These are phyloP conservation scores for Colletotrichum plurivorum DNA, from an alignment of 2,329 filamentous ascomycete species.

Conservation along the genomic window DNA sequence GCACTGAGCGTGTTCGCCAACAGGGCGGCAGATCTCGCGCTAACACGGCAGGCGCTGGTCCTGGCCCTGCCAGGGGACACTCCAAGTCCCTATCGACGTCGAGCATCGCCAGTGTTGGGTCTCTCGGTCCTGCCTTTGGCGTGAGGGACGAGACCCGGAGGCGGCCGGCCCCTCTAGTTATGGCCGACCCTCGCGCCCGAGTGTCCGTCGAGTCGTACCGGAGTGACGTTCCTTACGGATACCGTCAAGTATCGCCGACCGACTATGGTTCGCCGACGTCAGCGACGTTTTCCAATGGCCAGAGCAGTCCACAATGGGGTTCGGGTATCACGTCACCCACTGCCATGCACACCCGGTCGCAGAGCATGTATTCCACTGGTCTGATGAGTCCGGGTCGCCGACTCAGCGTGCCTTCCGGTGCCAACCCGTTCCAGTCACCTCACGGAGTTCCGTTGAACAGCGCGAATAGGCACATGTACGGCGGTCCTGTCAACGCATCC, in stretches of 20 bases:
- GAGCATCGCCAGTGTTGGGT: constrained; percentile 83
- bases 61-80: constrained; percentile 81
- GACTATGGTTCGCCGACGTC: constrained; percentile 89
- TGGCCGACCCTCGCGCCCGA: constrained; percentile 80
- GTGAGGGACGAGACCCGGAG: constrained; percentile 77
- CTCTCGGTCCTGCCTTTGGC: constrained; percentile 75
- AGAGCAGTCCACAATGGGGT: constrained; percentile 82
- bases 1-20: constrained; percentile 86
- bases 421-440: constrained; percentile 80
- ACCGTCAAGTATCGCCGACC: constrained; percentile 77
- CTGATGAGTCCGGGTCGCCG: constrained; percentile 79
- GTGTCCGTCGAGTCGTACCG: constrained; percentile 79
- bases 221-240: constrained; percentile 75
- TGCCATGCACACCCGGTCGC: constrained; percentile 76
- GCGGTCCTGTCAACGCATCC: constrained; percentile 68
- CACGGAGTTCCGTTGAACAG: constrained; percentile 62
- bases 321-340: constrained; percentile 80
- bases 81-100: constrained; percentile 89
- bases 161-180: constrained; percentile 85
- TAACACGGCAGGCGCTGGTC: constrained; percentile 81
- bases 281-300: constrained; percentile 82
- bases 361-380: constrained; percentile 78
- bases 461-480: constrained; percentile 66
- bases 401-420: constrained; percentile 84
- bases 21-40: constrained; percentile 81